Evolutionary conservation across 2,329 filamentous ascomycete species (phyloP), one percentile per base, ranked within the genome.

Genomic region (Xylaria sp.): DNA sequence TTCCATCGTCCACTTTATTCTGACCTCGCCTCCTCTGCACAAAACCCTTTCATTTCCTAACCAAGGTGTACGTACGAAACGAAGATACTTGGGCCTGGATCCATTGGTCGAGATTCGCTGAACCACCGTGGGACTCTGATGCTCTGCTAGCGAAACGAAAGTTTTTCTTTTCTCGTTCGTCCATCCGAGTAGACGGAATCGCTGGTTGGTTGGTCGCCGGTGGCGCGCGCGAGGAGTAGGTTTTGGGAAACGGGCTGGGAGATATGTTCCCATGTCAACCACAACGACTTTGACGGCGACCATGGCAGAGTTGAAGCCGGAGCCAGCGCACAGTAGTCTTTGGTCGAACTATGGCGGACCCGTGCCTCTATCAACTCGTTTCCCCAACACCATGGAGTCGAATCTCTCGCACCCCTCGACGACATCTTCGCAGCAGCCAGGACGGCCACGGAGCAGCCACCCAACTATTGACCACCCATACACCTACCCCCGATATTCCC

Each of bases 241-340:
- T 55, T 48, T 59, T 52, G 55, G 54, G 54, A 60, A n/a, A 53
- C 56, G 45, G 62, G 52, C 59, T 61, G 63, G 56, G 62, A 63
- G 76, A 75, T 67, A 82, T 81, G 79, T 69, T 76, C 79, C 73
- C 78, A 84, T 84, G 80, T 83, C 82, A 76, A 81, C 81, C 75
- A 80, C 79, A 68, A 74, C 80, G 71, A 81, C 81, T 63, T 83
- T 84, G 72, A 79, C 81, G 75, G 78, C 79, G 69, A 82, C 77
- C 70, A 85, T 85, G 82, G 80, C 82, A 79, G 82, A 85, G 70
- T 71, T 85, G 75, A 84, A 84, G 78, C 74, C 76, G 69, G 82
- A 85, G 72, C 74, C 80, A 67, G 72, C 78, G 69, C 82, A 84
- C 71, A 75, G 78, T 65, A 78, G 76, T 70, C 72, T 85, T 64